Evolutionary conservation across 352 stramenopile genomes (phyloP), one percentile per base, ranked within the genome.

Genomic region (Thraustochytrium sp.): DNA sequence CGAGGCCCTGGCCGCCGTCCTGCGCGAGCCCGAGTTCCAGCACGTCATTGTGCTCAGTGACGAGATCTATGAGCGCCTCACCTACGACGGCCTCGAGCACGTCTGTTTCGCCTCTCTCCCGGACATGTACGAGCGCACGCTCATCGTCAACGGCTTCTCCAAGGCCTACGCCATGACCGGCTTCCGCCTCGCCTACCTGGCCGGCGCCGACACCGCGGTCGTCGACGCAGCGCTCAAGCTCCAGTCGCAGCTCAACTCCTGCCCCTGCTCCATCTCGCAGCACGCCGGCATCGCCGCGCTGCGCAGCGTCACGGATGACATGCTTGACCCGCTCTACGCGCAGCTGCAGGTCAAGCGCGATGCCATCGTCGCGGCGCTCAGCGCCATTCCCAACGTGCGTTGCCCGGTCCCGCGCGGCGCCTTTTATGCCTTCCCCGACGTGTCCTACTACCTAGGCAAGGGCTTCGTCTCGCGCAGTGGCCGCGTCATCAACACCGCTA

Each of bases 91-190:
- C 29, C 49, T 83, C 2, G 75, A 91, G 51, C 91, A 94, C 86
- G 77, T 90, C 75, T 93, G 89, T 80, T 94, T 95, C 56, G 90
- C 90, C 26, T 87, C 87, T 23, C 84, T 93, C 26, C 89, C 90
- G 1, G 89, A 85, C 55, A 96, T 98, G 92, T 95, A 93, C 85
- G 85, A 93, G 55, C 89, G 94, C 29, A 98, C 94, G 53, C 88
- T 98, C 44, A 92, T 95, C 26, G 87, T 98, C 37, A 98, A 98
- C 85, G 95, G 96, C 2, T 98, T 98, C 83, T 97, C 92, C 65
- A 99, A 98, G 90, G 93, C 92, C 38, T 93, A 97, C 85, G 95
- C 95, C 42, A 98, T 98, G 96, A 97, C 95, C 3, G 96, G 96
- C 42, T 93, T 97, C 44, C 89, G 95, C 74, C 89, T 98, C 40